Base-by-base conservation (phyloP, 352 stramenopile genomes). In the Phytophthora litchii region DNA sequence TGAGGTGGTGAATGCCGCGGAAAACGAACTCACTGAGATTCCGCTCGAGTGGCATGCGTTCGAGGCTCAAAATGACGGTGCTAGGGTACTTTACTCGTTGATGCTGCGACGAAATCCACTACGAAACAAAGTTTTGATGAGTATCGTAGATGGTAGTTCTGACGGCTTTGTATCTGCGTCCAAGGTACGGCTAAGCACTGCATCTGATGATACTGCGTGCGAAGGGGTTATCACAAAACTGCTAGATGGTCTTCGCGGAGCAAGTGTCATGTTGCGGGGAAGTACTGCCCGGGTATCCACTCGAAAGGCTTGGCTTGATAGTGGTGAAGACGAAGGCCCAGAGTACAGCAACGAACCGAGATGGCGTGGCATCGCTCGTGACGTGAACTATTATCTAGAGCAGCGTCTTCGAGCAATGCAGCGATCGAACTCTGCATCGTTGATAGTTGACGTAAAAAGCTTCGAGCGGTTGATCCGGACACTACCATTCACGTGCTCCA, bases 1-100 rank as follows among this genome's bases (percentile, higher is more conserved):
- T 2, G 42, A 65, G 13, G 44, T 72, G 13, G 38, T 90, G 8
- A 85, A 85, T 40, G 62, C 74, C 9, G 70, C 54, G 0, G 72
- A 83, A 12, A 90, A 90, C 40, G 62, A 77, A 16, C 29, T 90
- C 5, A 62, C 44, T 3, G 57, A 47, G 0, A 67, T 90, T 31
- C 80, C 80, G 1, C 57, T 67, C 20, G 76, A 78, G 16, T 90
- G 78, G 78, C 72, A 74, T 42, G 47, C 13, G 17, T 90, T 90
- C 11, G 57, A 54, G 14, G 60, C 45, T 5, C 54, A 85, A 42
- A 56, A 56, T 0, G 50, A 63, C 16, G 63, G 58, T 1, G 41
- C n/a, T 12, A 36, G 74, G 1, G 20, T 72, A 7, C 62, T 90
- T 5, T 74, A 75, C 14, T 79, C 62, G 7, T 64, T 90, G 4